A percentile compares a stretch with the other conserved stretches of the same genome.
phyloP scores from a whole-genome alignment of 2,329 filamentous ascomycete species.

The Trichoderma semiorbis region DNA sequence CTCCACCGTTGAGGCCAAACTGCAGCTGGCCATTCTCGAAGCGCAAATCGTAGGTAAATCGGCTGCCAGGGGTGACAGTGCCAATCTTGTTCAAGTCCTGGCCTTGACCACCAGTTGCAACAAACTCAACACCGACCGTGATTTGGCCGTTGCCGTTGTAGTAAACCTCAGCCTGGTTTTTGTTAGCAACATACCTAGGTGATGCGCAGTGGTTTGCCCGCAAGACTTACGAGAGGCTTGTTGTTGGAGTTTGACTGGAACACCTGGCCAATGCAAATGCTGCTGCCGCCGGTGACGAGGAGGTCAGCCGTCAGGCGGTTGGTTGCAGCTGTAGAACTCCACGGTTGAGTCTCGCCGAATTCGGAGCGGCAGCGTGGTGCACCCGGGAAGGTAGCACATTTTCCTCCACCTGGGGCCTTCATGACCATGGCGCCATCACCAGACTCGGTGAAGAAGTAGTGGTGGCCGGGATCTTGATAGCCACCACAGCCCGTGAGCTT shows the following conservation, averaged over 20 bases:
- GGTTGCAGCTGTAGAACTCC: conserved; percentile 30
- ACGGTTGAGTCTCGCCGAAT: conserved; percentile 35
- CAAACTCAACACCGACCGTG: conserved; percentile 1
- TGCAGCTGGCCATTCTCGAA: not conserved
- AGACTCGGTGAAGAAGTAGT: conserved; percentile 36
- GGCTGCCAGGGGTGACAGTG: not conserved
- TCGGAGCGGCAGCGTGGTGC: conserved; percentile 42
- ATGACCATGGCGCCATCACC: conserved; percentile 34
- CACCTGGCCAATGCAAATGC: conserved; percentile 1
- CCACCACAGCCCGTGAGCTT: conserved; percentile 35
- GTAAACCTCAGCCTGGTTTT: not conserved
- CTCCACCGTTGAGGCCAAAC: not conserved
- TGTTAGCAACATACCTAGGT: not conserved
- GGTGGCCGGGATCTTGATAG: conserved; percentile 27
- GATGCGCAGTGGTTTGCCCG: not conserved
- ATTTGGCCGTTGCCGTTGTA: not conserved
- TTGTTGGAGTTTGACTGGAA: conserved; percentile 3
- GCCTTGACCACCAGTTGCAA: not conserved
- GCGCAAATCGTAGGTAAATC: not conserved
- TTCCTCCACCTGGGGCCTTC: conserved; percentile 37
- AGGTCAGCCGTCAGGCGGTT: conserved; percentile 21
- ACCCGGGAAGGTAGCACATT: conserved; percentile 38
- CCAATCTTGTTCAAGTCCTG: conserved; percentile 1
- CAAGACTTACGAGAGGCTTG: not conserved
- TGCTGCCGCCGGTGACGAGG: conserved; percentile 20